Evolutionary conservation across 2,329 filamentous ascomycete genomes (phyloP), one percentile per base, ranked within the genome.

Genomic region (Alternaria metachromatica): DNA sequence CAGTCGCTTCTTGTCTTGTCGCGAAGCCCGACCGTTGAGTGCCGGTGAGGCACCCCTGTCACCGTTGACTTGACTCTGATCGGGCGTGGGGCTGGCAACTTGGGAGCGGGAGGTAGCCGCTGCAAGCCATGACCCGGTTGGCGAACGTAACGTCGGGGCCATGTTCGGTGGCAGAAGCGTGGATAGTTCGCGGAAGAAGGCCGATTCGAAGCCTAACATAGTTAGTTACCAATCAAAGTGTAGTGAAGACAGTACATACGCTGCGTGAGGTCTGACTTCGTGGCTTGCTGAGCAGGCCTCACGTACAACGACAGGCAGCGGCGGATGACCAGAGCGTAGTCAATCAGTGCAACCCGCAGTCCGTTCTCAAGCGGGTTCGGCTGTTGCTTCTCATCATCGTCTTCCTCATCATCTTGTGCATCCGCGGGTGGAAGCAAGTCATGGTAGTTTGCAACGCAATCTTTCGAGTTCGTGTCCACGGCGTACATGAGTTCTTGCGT

Each of bases 281-380:
- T 88, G 80, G 82, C 85, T 78, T 84, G 88, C 79, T 87, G 88
- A 43, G 80, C 86, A 82, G 85, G 89, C 78, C 87, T 88, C 62
- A 86, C 86, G 78, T 93, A 92, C 71, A 89, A 85, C 5, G 85
- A 85, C 66, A 98, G 81, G 72, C 93, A 95, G 67, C 93, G 89
- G 82, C 95, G 94, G 72, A 98, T 89, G 79, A 93, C 90, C 63
- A 97, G 87, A 3, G 93, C 93, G 79, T 98, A 94, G 74, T 98
- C 96, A 45, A 97, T 87, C 28, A 98, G 85, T 1, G 93, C 92
- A 78, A 94, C 92, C 74, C 91, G 91, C 68, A 98, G 89, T 2
- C 94, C 92, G 53, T 88, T 92, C 68, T 96, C 90, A 72, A 94
- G 86, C 2, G 83, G 82, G 68, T 86, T 84, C 25, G 83, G 73